Conservation (phyloP, 352 stramenopile genomes). For the Aphanomyces astaci region DNA sequence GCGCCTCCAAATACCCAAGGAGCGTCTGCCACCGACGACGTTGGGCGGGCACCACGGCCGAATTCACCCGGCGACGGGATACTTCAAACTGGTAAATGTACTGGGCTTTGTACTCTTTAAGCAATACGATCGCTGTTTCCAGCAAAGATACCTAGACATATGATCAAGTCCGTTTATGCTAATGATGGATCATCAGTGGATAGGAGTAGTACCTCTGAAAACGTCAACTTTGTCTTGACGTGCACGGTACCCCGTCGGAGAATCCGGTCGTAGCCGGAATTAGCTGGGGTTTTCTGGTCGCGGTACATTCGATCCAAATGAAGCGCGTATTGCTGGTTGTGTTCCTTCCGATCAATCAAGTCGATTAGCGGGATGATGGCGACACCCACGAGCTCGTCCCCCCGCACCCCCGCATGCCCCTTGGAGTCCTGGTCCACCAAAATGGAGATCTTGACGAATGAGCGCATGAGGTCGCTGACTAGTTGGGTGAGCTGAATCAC, state of each 20-base stretch:
- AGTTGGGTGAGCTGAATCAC: slow-evolving; percentile 49
- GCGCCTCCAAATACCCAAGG: slow-evolving; percentile 46
- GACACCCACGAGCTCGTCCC: slow-evolving; percentile 45
- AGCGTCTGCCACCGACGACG: slow-evolving; percentile 51
- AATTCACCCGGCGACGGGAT: slow-evolving; percentile 46
- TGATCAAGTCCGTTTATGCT: too few species aligned
- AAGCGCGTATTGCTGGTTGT: slow-evolving; percentile 52
- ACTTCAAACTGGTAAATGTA: slow-evolving; percentile 53
- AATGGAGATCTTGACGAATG: slow-evolving; percentile 45
- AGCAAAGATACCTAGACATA: slow-evolving; percentile 40
- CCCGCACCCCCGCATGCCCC: slow-evolving; percentile 25
- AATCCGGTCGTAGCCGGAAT: neutral
- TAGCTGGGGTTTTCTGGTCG: neutral
- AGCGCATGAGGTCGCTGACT: slow-evolving; percentile 53
- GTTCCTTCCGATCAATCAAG: slow-evolving; percentile 50
- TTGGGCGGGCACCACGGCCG: slow-evolving; percentile 51
- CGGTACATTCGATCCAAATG: neutral
- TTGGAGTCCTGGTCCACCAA: slow-evolving; percentile 39
- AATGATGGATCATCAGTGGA: neutral
- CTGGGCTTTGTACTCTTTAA: slow-evolving; percentile 52
- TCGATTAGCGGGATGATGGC: slow-evolving; percentile 58
- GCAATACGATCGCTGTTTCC: slow-evolving; percentile 53
- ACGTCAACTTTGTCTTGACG: slow-evolving; percentile 40
- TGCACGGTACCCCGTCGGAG: slow-evolving; percentile 34
- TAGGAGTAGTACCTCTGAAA: slow-evolving; percentile 30